These are phyloP conservation scores for Acer yangbiense DNA, from an alignment of 345 rosid genomes.

Conservation along the genomic window DNA sequence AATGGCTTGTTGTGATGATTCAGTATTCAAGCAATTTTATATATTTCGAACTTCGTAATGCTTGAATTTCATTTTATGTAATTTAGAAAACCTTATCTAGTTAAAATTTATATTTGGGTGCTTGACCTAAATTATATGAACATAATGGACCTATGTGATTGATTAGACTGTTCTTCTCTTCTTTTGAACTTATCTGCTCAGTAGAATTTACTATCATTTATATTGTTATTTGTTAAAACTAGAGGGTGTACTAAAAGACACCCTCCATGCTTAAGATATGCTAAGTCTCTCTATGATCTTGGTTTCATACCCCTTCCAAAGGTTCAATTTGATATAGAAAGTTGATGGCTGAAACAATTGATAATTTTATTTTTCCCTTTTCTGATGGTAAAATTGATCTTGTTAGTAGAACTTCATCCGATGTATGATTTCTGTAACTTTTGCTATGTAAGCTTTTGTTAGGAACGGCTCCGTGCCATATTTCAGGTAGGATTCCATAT, in stretches of 20 bases:
- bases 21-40: not conserved
- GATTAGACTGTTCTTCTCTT: not conserved
- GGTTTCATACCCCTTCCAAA: not conserved
- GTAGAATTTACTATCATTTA: not conserved
- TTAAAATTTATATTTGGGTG: not conserved
- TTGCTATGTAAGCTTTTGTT: not conserved
- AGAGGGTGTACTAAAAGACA: not conserved
- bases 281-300: not conserved
- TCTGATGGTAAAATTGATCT: conserved; percentile 6
- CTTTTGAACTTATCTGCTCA: not conserved
- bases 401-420: not conserved
- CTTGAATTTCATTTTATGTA: not conserved
- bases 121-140: not conserved
- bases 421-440: not conserved
- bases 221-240: not conserved
- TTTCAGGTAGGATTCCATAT: not conserved
- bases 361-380: not conserved
- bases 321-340: not conserved
- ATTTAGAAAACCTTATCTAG: not conserved
- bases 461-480: not conserved
- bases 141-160: not conserved
- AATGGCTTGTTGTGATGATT: conserved; percentile 5
- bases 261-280: not conserved
- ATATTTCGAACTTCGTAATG: not conserved
- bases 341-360: not conserved